These are phyloP conservation scores for Hydrangea macrophylla DNA, from an alignment of 148 eudicot species.

Conservation along the genomic window DNA sequence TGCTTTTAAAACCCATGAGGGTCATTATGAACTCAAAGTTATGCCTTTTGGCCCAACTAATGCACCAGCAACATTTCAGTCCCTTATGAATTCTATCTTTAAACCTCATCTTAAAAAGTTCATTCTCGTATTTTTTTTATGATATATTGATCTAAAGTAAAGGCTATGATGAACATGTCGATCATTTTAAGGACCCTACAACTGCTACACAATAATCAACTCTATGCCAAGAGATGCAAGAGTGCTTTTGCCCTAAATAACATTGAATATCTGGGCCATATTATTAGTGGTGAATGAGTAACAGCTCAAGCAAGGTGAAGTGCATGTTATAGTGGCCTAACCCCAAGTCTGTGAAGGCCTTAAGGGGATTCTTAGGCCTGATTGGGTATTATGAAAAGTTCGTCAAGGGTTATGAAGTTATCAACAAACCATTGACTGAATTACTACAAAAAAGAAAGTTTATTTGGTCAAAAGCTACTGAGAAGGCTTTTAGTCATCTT, in stretches of 20 bases:
- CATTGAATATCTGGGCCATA: background rate
- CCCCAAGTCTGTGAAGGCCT: too few relatives aligned
- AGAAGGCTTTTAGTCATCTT: background rate
- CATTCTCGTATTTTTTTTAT: background rate
- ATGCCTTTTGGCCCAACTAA: background rate
- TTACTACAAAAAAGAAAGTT: background rate
- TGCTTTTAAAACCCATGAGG: too few relatives aligned
- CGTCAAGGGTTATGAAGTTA: too few relatives aligned
- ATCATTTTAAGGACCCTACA: background rate
- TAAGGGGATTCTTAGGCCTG: background rate
- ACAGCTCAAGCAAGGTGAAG: background rate
- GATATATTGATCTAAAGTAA: background rate
- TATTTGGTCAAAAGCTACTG: background rate
- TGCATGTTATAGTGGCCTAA: background rate
- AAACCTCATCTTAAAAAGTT: background rate
- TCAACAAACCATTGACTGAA: too few relatives aligned
- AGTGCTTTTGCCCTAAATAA: background rate
- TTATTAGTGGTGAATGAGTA: background rate
- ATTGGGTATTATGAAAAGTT: slow-evolving; percentile 1
- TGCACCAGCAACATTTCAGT: slow-evolving; percentile 3
- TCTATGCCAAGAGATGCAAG: background rate
- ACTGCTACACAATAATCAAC: background rate
- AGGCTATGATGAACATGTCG: background rate
- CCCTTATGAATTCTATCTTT: background rate
- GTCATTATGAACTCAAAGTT: background rate